Evolutionary conservation across 2,329 filamentous ascomycete species (phyloP).

Genomic region (Colletotrichum sp.): DNA sequence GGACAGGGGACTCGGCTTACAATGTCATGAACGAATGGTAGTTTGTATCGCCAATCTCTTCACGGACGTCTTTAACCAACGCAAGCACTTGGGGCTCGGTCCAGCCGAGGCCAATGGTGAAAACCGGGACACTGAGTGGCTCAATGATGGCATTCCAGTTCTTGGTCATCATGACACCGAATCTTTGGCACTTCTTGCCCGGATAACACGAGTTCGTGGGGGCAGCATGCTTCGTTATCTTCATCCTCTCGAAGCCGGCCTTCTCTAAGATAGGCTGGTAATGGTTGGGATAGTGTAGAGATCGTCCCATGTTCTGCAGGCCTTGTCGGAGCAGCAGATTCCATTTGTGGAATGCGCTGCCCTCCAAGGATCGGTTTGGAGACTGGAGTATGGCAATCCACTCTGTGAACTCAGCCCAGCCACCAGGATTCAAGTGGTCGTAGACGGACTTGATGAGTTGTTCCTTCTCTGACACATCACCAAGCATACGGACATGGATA

Average conservation of each 20-base stretch:
- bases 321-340: constrained; percentile 31
- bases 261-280: constrained; percentile 28
- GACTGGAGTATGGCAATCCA: constrained; percentile 35
- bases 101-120: constrained; percentile 43
- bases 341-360: constrained; percentile 34
- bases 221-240: constrained; percentile 30
- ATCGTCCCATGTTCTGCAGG: constrained; percentile 32
- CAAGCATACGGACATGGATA: constrained; percentile 36
- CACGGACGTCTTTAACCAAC: constrained; percentile 36
- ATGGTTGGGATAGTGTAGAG: constrained; percentile 30
- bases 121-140: constrained; percentile 38
- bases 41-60: constrained; percentile 35
- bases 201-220: constrained; percentile 33
- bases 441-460: constrained; percentile 32
- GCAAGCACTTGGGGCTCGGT: constrained; percentile 33
- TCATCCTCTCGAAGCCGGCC: constrained; percentile 28
- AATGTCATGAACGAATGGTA: constrained; percentile 44
- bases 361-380: constrained; percentile 34
- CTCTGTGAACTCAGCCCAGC: constrained; percentile 36
- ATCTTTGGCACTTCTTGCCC: constrained; percentile 31
- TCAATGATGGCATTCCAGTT: constrained; percentile 29
- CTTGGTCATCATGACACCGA: constrained; percentile 31
- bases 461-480: constrained; percentile 29
- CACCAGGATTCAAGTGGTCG: constrained; percentile 29
- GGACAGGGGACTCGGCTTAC: constrained; percentile 27